A percentile compares a stretch with the other conserved stretches of the same genome.
Conservation (phyloP, 2,329 filamentous ascomycete species). For the Grosmannia clavigera region DNA sequence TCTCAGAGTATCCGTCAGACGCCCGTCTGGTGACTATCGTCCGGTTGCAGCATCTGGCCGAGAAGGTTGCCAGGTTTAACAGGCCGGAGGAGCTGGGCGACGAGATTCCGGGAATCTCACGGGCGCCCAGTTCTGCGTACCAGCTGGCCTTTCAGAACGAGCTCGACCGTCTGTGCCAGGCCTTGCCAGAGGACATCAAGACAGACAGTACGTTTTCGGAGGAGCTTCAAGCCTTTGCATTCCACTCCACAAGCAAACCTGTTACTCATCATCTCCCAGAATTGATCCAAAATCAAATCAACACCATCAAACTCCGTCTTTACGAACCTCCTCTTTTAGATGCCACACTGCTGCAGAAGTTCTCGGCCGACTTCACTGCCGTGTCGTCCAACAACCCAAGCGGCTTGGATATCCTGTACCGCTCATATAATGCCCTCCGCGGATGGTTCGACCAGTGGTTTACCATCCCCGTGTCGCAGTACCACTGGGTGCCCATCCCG, state of each 20-base stretch:
- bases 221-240: not conserved
- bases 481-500: conserved; percentile 33
- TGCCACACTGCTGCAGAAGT: conserved; percentile 28
- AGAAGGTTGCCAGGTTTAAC: conserved; percentile 33
- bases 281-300: conserved; percentile 26
- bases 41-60: conserved; percentile 35
- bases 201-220: conserved; percentile 23
- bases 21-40: conserved; percentile 32
- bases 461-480: conserved; percentile 27
- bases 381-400: conserved; percentile 20
- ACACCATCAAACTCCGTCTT: conserved; percentile 29
- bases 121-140: conserved; percentile 31
- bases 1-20: conserved; percentile 34
- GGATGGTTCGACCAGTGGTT: conserved; percentile 38
- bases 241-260: not conserved
- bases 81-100: conserved; percentile 20
- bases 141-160: conserved; percentile 33
- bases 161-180: conserved; percentile 26
- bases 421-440: conserved; percentile 32
- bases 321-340: conserved; percentile 34
- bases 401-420: conserved; percentile 36
- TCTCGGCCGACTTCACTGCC: conserved; percentile 20
- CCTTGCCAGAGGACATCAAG: conserved; percentile 22
- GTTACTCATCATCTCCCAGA: conserved; percentile 16
- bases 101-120: conserved; percentile 22